Percentiles rank a stretch among this genome's conserved stretches.
phyloP scores from a whole-genome alignment of 2,329 filamentous ascomycete genomes.

The Penicillium sumatraense region DNA sequence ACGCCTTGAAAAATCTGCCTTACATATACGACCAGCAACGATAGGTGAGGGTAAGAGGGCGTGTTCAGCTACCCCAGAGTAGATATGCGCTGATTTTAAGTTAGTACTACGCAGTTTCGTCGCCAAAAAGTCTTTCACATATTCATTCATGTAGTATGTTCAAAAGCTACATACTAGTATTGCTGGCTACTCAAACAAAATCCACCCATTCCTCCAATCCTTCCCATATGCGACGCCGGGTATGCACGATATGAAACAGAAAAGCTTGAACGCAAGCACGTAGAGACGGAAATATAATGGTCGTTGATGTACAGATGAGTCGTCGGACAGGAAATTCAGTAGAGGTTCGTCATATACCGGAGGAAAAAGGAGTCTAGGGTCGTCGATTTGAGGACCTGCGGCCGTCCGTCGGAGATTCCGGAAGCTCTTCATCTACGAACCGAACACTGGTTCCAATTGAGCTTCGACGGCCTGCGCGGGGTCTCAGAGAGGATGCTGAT shows the following conservation, averaged over 20 bases:
- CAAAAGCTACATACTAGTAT: constrained; percentile 23
- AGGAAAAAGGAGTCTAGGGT: constrained; percentile 20
- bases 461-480: constrained; percentile 31
- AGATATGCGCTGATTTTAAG: no score
- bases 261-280: constrained; percentile 16
- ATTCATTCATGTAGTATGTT: constrained; percentile 27
- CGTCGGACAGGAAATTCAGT: not conserved
- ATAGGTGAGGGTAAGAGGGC: no score
- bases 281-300: constrained; percentile 21
- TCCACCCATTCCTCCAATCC: constrained; percentile 13
- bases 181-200: constrained; percentile 12
- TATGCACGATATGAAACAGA: constrained; percentile 25
- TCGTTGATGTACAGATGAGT: constrained; percentile 23
- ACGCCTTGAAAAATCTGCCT: no score
- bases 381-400: constrained; percentile 41
- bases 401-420: constrained; percentile 46
- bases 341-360: constrained; percentile 15
- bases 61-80: no score
- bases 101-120: no score
- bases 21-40: no score
- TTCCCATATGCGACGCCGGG: constrained; percentile 29
- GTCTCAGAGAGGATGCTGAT: constrained; percentile 30
- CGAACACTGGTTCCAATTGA: constrained; percentile 44
- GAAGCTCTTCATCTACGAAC: constrained; percentile 45
- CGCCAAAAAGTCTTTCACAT: constrained; percentile 7